Evolutionary conservation across 768 basidiomycete genomes (phyloP).

Genomic region (Cubamyces lactineus): DNA sequence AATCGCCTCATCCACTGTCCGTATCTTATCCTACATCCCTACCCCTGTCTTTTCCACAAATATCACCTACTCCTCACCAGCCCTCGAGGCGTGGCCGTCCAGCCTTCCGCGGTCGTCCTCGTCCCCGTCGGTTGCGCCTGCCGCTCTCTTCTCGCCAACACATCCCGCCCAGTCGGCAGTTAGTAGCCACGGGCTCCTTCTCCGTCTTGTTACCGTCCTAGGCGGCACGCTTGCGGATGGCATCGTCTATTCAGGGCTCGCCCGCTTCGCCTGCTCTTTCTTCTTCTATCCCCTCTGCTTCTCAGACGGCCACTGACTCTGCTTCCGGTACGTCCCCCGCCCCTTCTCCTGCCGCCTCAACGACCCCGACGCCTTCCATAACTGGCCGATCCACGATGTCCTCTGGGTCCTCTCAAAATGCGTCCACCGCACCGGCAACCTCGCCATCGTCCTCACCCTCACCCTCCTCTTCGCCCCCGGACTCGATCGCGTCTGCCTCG

Average conservation of each 20-base stretch:
- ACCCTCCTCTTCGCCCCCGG: neutral
- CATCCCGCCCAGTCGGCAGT: neutral
- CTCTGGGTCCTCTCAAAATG: neutral
- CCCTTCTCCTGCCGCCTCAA: conserved; percentile 26
- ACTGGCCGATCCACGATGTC: conserved; percentile 16
- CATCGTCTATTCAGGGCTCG: conserved; percentile 19
- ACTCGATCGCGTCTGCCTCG: neutral
- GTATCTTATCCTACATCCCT: conserved; percentile 4
- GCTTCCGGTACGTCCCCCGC: conserved; percentile 26
- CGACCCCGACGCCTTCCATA: conserved; percentile 8
- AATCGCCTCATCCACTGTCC: conserved; percentile 3
- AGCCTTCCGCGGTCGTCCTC: neutral
- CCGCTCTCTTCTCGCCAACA: neutral
- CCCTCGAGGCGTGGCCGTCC: neutral
- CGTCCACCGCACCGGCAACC: neutral
- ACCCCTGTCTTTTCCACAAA: conserved; percentile 1
- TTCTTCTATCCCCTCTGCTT: conserved; percentile 20
- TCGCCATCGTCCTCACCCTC: conserved; percentile 3
- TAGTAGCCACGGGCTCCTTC: neutral
- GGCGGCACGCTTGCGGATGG: conserved; percentile 10
- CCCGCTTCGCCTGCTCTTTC: conserved; percentile 25
- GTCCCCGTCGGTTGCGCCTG: neutral
- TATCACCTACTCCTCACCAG: neutral
- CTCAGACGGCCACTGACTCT: conserved; percentile 24
- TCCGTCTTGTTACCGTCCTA: neutral